Base-by-base conservation (phyloP, 1,284 basidiomycete genomes). In the Ceratobasidium sp. region DNA sequence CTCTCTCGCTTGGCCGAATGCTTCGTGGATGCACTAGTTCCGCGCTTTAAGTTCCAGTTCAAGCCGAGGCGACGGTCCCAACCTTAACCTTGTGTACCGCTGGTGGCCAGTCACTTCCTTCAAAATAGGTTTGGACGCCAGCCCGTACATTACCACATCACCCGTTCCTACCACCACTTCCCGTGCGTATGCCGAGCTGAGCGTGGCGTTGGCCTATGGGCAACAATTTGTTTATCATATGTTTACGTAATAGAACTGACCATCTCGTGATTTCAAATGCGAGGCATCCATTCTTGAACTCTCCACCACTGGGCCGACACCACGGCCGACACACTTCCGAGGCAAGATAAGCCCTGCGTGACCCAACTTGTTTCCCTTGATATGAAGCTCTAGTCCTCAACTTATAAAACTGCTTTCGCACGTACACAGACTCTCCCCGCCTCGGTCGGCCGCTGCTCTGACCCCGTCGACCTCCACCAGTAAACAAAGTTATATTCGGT, bases 371-470 rank as follows among this genome's bases (percentile, higher is more conserved):
- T 52, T 1, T 6, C 61, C 22, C 40, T 44, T 64, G 61, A 64
- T 29, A 25, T 64, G 61, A 43, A n/a, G 19, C 59, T 61, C 6
- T 61, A 43, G n/a, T 57, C 56, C 56, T 29, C 29, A 29, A 29
- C 25, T 57, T 9, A 15, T n/a, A 34, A 9, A 7, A 22, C 15
- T 3, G 56, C 29, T 11, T 22, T 57, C 11, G 25, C 25, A 11
- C 56, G 56, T 9, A 11, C 56, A 57, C 56, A 3, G 51, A 52
- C 56, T 29, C 25, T 29, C 25, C 25, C 25, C 0, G 25, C 25
- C 25, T 29, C 25, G 25, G 25, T 29, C 56, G 11, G 15, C 17
- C 37, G 59, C 32, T n/a, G 13, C 59, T 17, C 15, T 25, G 37
- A 44, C 59, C 37, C 37, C n/a, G 59, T 62, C 34, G 43, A 34